Conservation (phyloP, 306 rosid species). For the Ormosia semicastrata region DNA sequence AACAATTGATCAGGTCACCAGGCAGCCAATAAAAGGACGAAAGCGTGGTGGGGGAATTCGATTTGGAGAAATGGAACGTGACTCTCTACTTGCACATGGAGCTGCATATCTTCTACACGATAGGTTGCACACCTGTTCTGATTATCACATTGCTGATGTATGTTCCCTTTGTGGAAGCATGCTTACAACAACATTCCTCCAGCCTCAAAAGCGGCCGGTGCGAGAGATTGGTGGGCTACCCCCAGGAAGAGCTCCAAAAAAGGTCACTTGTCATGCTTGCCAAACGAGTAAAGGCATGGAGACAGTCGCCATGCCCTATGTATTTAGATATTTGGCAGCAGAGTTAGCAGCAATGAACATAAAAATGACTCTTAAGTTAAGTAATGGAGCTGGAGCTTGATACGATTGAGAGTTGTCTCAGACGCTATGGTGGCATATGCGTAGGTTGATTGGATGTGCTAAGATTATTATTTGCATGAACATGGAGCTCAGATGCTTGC, state of each 20-base stretch:
- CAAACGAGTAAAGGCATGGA: conserved; percentile 86
- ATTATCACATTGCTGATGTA: conserved; percentile 88
- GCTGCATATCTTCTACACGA: conserved; percentile 91
- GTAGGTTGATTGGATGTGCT: conserved; percentile 1
- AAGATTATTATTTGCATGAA: conserved; percentile 7
- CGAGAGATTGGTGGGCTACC: conserved; percentile 67
- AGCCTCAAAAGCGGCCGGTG: conserved; percentile 47
- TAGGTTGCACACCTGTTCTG: conserved; percentile 90
- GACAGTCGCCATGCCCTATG: conserved; percentile 91
- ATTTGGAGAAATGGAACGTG: conserved; percentile 98
- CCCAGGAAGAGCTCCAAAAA: conserved; percentile 54
- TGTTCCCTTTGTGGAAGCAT: conserved; percentile 86
- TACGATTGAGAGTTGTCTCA: neutral
- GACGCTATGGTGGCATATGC: neutral
- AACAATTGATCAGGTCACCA: conserved; percentile 68
- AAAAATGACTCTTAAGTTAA: conserved; percentile 71
- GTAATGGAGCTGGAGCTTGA: conserved; percentile 39
- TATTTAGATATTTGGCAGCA: conserved; percentile 85
- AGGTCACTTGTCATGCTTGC: conserved; percentile 71
- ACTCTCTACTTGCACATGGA: conserved; percentile 96
- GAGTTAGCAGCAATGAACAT: conserved; percentile 97
- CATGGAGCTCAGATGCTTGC: neutral
- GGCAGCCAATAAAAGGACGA: conserved; percentile 89
- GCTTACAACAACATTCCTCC: conserved; percentile 59
- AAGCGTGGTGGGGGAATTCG: conserved; percentile 96